Conservation (phyloP, 306 rosid genomes). For the Psophocarpus tetragonolobus region DNA sequence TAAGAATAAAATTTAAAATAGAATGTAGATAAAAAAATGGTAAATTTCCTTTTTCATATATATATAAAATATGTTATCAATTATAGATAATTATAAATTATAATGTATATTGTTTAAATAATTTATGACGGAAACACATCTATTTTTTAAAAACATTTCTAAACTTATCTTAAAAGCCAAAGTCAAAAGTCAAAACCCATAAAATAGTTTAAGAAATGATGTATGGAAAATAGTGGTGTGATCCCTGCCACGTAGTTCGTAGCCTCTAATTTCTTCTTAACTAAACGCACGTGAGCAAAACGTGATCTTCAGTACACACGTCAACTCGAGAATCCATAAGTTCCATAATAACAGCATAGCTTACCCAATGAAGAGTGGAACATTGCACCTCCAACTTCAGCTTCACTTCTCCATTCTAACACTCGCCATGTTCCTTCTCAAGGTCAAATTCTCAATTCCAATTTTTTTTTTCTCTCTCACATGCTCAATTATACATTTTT, state of each 20-base stretch:
- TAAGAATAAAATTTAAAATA: too few relatives aligned
- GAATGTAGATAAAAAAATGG: too few relatives aligned
- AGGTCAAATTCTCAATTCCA: conserved; percentile 33
- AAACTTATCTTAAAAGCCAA: too few relatives aligned
- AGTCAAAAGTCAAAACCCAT: not conserved
- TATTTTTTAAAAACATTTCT: too few relatives aligned
- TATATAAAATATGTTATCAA: too few relatives aligned
- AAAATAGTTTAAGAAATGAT: not conserved
- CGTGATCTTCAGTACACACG: not conserved
- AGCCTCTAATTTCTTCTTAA: not conserved
- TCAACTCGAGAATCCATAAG: not conserved
- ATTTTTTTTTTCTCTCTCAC: not conserved
- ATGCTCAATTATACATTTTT: not conserved
- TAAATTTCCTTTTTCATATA: too few relatives aligned
- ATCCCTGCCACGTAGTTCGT: not conserved
- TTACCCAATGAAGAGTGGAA: conserved; percentile 4
- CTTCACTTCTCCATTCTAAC: conserved; percentile 38
- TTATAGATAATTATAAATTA: too few relatives aligned
- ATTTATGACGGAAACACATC: too few relatives aligned
- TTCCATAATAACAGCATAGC: not conserved
- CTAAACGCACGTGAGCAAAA: not conserved
- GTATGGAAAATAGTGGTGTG: not conserved
- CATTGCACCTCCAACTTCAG: conserved; percentile 18
- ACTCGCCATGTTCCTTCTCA: conserved; percentile 72
- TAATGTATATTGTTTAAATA: too few relatives aligned